A percentile compares a stretch with the other conserved stretches of the same genome.
phyloP scores from a whole-genome alignment of 2,329 filamentous ascomycete species.

The Talaromyces sp. region DNA sequence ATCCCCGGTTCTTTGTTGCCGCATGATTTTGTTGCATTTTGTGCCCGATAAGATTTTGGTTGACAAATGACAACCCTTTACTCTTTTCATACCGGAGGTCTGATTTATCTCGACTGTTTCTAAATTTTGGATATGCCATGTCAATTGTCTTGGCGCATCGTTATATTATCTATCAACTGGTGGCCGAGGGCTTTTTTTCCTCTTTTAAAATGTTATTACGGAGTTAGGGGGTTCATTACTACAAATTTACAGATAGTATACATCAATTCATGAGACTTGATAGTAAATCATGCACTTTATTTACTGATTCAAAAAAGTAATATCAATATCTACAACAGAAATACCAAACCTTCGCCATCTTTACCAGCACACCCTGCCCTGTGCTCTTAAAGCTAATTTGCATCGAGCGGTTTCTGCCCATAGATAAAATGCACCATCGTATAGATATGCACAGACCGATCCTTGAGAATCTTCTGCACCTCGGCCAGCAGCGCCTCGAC shows the following conservation, averaged over 20 bases:
- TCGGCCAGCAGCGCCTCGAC: slow-evolving; percentile 27
- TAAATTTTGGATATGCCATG: neutral
- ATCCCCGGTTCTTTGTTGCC: neutral
- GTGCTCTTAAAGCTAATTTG: neutral
- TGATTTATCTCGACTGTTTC: neutral
- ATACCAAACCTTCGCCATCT: neutral
- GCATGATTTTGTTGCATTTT: neutral
- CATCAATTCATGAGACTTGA: neutral
- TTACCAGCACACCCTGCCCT: neutral
- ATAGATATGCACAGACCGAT: slow-evolving; percentile 28
- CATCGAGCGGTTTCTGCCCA: slow-evolving; percentile 9
- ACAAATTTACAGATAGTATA: neutral
- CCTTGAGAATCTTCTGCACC: slow-evolving; percentile 26
- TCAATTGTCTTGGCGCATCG: neutral
- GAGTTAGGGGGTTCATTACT: neutral
- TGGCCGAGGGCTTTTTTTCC: neutral
- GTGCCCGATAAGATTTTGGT: neutral
- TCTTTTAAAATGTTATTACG: neutral
- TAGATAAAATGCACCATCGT: slow-evolving; percentile 14
- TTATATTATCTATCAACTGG: neutral
- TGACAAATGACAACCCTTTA: neutral
- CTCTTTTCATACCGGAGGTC: neutral
- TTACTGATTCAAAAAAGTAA: neutral
- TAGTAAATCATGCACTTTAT: neutral
- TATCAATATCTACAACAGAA: neutral